Conservation (phyloP, 345 rosid genomes). For the Populus ilicifolia region DNA sequence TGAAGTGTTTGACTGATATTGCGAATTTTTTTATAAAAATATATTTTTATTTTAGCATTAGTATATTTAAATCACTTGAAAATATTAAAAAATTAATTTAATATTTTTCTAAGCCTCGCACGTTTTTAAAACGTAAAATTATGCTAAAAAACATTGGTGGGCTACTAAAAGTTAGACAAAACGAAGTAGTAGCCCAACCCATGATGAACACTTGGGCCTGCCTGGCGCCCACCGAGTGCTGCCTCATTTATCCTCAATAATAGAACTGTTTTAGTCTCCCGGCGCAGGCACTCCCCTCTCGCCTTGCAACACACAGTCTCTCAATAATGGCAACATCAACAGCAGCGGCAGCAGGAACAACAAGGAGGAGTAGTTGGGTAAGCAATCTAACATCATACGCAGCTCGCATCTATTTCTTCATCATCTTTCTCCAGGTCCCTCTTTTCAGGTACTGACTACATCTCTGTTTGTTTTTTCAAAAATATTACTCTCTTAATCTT, state of each 20-base stretch:
- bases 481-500: not conserved
- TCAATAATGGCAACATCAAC: not conserved
- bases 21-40: not conserved
- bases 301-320: not conserved
- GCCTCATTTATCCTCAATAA: too few species aligned
- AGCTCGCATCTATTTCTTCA: conserved; percentile 66
- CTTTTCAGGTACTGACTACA: conserved; percentile 64
- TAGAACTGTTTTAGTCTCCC: too few species aligned
- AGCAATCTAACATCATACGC: conserved; percentile 50
- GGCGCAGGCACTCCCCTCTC: not conserved
- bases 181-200: too few species aligned
- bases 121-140: too few species aligned
- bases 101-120: too few species aligned
- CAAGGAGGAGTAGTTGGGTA: conserved; percentile 47
- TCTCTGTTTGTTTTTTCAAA: not conserved
- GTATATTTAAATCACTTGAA: too few species aligned
- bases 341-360: not conserved
- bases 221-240: too few species aligned
- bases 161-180: too few species aligned
- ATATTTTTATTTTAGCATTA: not conserved
- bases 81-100: too few species aligned
- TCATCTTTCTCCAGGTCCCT: conserved; percentile 85
- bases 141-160: too few species aligned
- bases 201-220: too few species aligned
- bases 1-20: too few species aligned